These are phyloP conservation scores for Tolypocladium guangdongense DNA, from an alignment of 2,329 filamentous ascomycete species.

Conservation along the genomic window DNA sequence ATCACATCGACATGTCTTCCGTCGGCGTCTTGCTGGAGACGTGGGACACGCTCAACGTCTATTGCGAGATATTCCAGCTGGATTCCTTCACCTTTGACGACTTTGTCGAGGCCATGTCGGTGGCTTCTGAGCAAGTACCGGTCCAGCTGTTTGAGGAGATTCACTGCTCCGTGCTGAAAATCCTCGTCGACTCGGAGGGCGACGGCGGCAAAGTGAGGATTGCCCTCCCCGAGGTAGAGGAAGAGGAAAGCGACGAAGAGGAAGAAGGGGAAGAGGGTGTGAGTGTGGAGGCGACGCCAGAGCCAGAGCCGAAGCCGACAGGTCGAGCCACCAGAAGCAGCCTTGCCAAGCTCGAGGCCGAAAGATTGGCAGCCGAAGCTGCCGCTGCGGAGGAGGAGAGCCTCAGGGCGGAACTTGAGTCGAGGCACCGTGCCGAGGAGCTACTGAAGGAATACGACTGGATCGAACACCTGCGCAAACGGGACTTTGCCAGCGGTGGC, in stretches of 20 bases:
- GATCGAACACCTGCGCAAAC: constrained; percentile 72
- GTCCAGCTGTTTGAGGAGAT: constrained; percentile 84
- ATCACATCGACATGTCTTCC: constrained; percentile 66
- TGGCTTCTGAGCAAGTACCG: constrained; percentile 59
- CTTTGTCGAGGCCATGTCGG: constrained; percentile 77
- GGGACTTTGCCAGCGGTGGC: constrained; percentile 77
- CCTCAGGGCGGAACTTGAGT: constrained; percentile 34
- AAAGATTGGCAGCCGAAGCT: constrained; percentile 51
- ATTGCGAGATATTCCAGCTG: constrained; percentile 84
- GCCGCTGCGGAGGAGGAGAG: constrained; percentile 41
- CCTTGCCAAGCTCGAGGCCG: constrained; percentile 69
- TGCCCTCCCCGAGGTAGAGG: constrained; percentile 62
- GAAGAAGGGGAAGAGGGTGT: constrained; percentile 49
- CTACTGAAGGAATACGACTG: constrained; percentile 67
- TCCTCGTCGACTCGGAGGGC: constrained; percentile 64
- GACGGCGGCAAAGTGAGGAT: constrained; percentile 73
- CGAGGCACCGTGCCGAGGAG: constrained; percentile 62
- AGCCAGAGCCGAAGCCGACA: constrained; percentile 57
- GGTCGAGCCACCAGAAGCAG: constrained; percentile 76
- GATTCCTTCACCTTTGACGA: constrained; percentile 98
- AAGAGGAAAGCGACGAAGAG: constrained; percentile 58
- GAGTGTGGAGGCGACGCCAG: constrained; percentile 45
- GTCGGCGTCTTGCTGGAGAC: constrained; percentile 80
- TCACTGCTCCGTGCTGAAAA: constrained; percentile 83
- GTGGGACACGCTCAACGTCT: constrained; percentile 98